Percentiles rank a stretch among this genome's conserved stretches.
Conservation (phyloP, 371 early-diverging fungal species). For the Actinomucor elegans region DNA sequence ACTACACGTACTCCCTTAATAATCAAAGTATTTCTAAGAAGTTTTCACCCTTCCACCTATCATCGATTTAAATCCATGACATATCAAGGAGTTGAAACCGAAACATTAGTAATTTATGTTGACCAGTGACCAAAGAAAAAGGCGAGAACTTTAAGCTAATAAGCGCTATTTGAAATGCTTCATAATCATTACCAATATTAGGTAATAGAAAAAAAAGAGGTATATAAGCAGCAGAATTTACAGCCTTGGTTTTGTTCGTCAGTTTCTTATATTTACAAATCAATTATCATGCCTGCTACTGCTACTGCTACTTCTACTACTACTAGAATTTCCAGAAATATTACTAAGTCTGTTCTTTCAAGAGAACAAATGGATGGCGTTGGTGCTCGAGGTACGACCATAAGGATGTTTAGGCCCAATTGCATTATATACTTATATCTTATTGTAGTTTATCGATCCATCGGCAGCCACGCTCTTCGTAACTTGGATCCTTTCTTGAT, state of each 20-base stretch:
- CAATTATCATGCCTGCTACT: neutral
- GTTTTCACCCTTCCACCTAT: no score
- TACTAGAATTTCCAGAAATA: constrained; percentile 11
- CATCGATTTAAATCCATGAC: no score
- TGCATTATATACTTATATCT: neutral
- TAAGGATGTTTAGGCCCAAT: no score
- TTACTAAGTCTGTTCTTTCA: constrained; percentile 14
- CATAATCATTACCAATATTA: constrained; percentile 1
- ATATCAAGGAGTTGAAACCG: no score
- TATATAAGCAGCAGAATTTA: no score
- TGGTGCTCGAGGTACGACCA: constrained; percentile 8
- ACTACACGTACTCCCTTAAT: no score
- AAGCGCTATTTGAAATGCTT: neutral
- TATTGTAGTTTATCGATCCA: constrained; percentile 64
- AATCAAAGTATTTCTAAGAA: no score
- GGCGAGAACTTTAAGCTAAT: neutral
- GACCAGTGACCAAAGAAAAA: constrained; percentile 8
- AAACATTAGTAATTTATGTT: no score
- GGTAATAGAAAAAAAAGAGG: neutral
- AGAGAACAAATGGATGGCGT: constrained; percentile 22
- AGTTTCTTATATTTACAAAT: neutral
- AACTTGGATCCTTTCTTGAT: constrained; percentile 84
- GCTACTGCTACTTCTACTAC: neutral
- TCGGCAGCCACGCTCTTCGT: constrained; percentile 64
- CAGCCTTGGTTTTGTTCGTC: neutral